Evolutionary conservation across 495 filamentous ascomycete species (phyloP).

Genomic region (Aspergillus ostianus): DNA sequence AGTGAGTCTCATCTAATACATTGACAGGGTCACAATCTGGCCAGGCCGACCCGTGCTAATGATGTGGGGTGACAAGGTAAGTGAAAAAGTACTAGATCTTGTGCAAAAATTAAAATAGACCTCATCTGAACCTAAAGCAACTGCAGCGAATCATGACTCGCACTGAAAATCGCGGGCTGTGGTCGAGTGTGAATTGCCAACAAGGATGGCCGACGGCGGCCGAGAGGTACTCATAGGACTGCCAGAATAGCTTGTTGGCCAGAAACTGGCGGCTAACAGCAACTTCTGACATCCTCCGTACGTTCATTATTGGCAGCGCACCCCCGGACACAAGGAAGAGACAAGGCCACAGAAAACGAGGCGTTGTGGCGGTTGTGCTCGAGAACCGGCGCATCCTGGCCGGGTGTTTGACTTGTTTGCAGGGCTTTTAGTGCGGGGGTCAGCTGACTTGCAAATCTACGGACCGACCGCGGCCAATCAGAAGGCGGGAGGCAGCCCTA

Average conservation of each 20-base stretch:
- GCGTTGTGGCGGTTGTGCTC: neutral
- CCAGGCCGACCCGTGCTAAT: neutral
- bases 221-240: too few relatives aligned
- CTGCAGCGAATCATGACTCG: neutral
- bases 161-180: neutral
- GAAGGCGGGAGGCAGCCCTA: constrained; percentile 9
- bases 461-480: constrained; percentile 9
- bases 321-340: too few relatives aligned
- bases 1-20: neutral
- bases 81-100: neutral
- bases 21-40: neutral
- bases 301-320: too few relatives aligned
- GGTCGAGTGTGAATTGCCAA: neutral
- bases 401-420: neutral
- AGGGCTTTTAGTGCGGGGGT: neutral
- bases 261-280: too few relatives aligned
- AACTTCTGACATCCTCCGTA: too few relatives aligned
- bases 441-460: neutral
- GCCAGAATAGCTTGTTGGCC: too few relatives aligned
- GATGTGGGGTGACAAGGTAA: neutral
- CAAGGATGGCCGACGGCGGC: too few relatives aligned
- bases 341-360: too few relatives aligned
- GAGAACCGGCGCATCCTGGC: neutral
- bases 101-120: neutral
- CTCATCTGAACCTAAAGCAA: neutral